A percentile compares a stretch with the other conserved stretches of the same genome.
These are phyloP conservation scores for Fragaria iinumae DNA, from an alignment of 306 rosid genomes.

Conservation along the genomic window DNA sequence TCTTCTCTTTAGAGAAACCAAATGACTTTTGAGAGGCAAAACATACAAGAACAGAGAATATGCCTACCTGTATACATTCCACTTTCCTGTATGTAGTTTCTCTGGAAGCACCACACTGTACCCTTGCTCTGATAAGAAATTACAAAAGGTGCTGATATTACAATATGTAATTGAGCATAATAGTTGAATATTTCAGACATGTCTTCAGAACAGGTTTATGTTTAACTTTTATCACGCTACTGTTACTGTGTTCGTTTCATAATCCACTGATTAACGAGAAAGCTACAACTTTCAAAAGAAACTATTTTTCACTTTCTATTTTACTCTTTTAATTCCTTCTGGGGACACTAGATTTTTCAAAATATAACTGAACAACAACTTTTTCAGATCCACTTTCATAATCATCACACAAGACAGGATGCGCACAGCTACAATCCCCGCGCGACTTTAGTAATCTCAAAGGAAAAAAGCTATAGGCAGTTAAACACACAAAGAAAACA, in stretches of 20 bases:
- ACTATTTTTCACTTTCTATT: neutral
- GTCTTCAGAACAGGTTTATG: neutral
- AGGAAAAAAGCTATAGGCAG: neutral
- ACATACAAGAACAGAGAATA: constrained; percentile 25
- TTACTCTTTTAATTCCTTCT: neutral
- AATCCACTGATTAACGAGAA: neutral
- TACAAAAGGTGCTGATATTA: constrained; percentile 28
- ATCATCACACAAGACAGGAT: neutral
- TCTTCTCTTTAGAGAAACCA: neutral
- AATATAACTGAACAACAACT: constrained; percentile 4
- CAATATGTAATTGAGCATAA: neutral
- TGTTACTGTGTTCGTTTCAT: neutral
- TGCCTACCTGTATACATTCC: constrained; percentile 88
- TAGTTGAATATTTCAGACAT: neutral
- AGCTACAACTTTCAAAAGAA: neutral
- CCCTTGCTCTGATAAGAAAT: constrained; percentile 73
- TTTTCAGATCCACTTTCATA: neutral
- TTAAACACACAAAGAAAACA: neutral
- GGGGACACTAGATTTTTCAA: neutral
- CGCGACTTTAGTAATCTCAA: neutral
- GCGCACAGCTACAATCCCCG: neutral
- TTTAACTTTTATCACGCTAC: neutral
- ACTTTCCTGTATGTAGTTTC: constrained; percentile 89
- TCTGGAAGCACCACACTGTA: constrained; percentile 93
- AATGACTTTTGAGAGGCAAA: neutral